Base-by-base conservation (phyloP, 2,329 filamentous ascomycete species). In the Talaromyces rugulosus region DNA sequence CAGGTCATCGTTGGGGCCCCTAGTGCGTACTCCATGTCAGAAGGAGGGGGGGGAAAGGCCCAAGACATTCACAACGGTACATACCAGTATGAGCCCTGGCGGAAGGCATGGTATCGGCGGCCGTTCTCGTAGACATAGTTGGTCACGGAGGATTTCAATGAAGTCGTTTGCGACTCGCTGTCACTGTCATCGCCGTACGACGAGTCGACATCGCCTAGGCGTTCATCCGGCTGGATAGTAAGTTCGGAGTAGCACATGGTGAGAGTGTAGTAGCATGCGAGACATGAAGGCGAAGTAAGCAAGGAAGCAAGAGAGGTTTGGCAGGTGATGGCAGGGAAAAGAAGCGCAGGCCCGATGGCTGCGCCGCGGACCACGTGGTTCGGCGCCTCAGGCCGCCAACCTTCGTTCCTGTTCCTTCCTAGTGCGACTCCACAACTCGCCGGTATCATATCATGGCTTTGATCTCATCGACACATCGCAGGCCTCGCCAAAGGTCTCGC, bases 81-180 rank as follows among this genome's bases (percentile, higher is more conserved):
- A 9, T 40, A 58, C 56, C 56, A 58, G 31, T 58, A 58, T 18
- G 56, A 30, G 44, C 56, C 14, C 59, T 66, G 51, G 60, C 69
- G 67, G 55, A 67, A 73, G 12, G 70, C 68, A 60, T 72, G 70
- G 57, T 74, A 74, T 18, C 69, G 69, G 1, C 72, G 68, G 16
- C 72, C 72, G 60, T 74, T 72, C 59, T 72, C 70, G 36, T 68
- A 68, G 16, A 67, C 58, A 30, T 67, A 64, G 23, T 60, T 64
- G 28, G 62, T 66, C 28, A 67, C 58, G 0, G 64, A 67, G 12
- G 65, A 65, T 23, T 62, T 61, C 16, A 68, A 36, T 9, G 67
- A 66, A 2, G 66, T 66, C 2, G 56, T 58, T 40, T 58, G 56
- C 30, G 56, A 58, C 14, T 58, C 56, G 42, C 30, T 28, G 31